These are phyloP conservation scores for Phyllosticta citribraziliensis DNA, from an alignment of 2,329 filamentous ascomycete genomes.

Conservation along the genomic window DNA sequence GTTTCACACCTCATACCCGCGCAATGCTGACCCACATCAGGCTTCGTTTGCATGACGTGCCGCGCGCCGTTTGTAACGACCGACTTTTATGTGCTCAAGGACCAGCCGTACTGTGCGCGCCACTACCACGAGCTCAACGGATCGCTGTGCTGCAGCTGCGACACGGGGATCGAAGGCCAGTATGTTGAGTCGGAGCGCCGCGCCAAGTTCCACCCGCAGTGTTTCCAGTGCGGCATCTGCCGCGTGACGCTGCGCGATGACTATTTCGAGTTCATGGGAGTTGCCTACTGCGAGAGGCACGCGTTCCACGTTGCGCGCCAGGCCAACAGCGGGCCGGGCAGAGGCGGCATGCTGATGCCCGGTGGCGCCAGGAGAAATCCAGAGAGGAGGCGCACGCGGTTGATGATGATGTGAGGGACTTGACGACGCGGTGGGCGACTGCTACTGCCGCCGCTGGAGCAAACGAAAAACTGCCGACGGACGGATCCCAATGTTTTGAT, in stretches of 20 bases:
- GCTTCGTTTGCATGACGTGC: constrained; percentile 82
- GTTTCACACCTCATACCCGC: neutral
- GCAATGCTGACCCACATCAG: constrained; percentile 12
- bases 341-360: constrained; percentile 25
- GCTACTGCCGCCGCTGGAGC: neutral
- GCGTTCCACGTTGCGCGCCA: constrained; percentile 50
- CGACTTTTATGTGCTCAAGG: constrained; percentile 84
- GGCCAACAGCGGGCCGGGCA: constrained; percentile 19
- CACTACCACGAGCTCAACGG: constrained; percentile 91
- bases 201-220: constrained; percentile 77
- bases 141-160: constrained; percentile 71
- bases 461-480: neutral
- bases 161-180: constrained; percentile 81
- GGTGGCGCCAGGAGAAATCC: constrained; percentile 29
- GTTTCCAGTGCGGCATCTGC: constrained; percentile 78
- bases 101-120: constrained; percentile 80
- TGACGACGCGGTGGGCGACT: neutral
- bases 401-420: constrained; percentile 39
- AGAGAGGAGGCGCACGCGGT: constrained; percentile 39
- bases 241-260: constrained; percentile 64
- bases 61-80: constrained; percentile 69
- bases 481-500: neutral
- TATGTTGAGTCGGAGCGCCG: constrained; percentile 74
- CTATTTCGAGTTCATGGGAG: constrained; percentile 80
- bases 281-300: constrained; percentile 78